A percentile compares a stretch with the other conserved stretches of the same genome.
Evolutionary conservation across 1,139 yeast species (phyloP).

Genomic region (Scheffersomyces illinoinensis): DNA sequence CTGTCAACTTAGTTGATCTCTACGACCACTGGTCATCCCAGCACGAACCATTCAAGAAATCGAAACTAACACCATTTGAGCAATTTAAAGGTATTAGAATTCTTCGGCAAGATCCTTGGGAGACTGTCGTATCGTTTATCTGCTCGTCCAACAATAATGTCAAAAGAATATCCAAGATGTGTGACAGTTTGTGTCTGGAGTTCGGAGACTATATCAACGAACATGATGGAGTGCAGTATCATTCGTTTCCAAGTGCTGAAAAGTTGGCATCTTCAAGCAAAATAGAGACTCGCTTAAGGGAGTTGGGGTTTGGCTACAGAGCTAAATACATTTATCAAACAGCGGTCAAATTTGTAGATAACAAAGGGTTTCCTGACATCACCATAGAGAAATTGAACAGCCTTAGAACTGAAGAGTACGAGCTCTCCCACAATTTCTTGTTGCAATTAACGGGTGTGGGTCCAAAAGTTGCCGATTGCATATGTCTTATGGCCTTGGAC

Average conservation of each 20-base stretch:
- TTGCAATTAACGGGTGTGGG: slow-evolving; percentile 86
- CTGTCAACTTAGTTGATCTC: slow-evolving; percentile 52
- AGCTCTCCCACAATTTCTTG: slow-evolving; percentile 63
- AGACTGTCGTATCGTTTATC: slow-evolving; percentile 82
- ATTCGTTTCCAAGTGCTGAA: slow-evolving; percentile 73
- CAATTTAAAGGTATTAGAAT: slow-evolving; percentile 74
- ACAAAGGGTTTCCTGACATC: slow-evolving; percentile 38
- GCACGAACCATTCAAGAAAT: slow-evolving; percentile 47
- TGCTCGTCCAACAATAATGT: slow-evolving; percentile 97
- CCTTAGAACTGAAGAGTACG: slow-evolving; percentile 49
- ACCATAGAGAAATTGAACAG: slow-evolving; percentile 29
- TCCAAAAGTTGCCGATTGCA: slow-evolving; percentile 95
- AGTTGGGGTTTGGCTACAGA: slow-evolving; percentile 85
- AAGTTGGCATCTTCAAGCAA: slow-evolving; percentile 35
- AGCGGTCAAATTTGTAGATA: slow-evolving; percentile 47
- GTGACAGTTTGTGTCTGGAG: slow-evolving; percentile 70
- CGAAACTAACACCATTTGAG: slow-evolving; percentile 34
- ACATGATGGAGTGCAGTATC: slow-evolving; percentile 58
- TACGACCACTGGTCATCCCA: slow-evolving; percentile 61
- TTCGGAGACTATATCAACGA: slow-evolving; percentile 67
- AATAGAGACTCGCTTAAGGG: slow-evolving; percentile 49
- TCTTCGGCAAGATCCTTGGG: slow-evolving; percentile 96
- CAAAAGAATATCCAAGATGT: slow-evolving; percentile 91
- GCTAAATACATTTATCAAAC: slow-evolving; percentile 87
- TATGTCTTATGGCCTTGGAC: slow-evolving; percentile 84